phyloP scores from a whole-genome alignment of 1,284 basidiomycete species.

The Ustilago curta region DNA sequence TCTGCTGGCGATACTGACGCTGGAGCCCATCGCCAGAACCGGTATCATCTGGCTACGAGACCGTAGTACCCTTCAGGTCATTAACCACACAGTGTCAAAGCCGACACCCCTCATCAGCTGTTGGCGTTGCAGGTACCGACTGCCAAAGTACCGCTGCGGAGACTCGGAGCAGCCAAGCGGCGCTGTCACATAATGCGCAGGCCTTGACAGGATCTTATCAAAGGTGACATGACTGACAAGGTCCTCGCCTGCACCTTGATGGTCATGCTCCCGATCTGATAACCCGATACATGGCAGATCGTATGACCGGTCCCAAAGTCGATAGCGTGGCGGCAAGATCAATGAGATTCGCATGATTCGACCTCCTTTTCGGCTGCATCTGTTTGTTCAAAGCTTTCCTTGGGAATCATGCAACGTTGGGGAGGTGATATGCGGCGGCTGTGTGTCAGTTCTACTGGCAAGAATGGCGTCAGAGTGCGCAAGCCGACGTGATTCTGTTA shows the following conservation, averaged over 20 bases:
- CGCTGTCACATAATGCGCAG: conserved; percentile 25
- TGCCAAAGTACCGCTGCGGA: background rate
- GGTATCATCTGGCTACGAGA: too few species aligned
- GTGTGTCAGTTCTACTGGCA: background rate
- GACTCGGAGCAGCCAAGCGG: background rate
- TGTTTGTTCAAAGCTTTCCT: conserved; percentile 1
- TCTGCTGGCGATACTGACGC: conserved; percentile 2
- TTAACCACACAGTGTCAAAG: background rate
- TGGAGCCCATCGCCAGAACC: too few species aligned
- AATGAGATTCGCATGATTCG: too few species aligned
- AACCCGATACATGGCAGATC: background rate
- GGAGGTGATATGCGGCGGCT: background rate
- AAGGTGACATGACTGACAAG: conserved; percentile 16
- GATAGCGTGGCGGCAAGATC: background rate
- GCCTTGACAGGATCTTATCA: conserved; percentile 29
- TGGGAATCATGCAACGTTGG: background rate
- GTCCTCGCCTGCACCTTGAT: conserved; percentile 21
- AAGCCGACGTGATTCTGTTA: conserved; percentile 34
- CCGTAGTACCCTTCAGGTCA: conserved; percentile 27
- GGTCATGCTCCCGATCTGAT: conserved; percentile 8
- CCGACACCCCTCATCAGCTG: background rate
- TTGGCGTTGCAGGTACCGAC: background rate
- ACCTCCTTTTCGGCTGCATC: too few species aligned
- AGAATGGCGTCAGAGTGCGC: conserved; percentile 39
- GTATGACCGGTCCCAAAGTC: background rate